Evolutionary conservation across 2,329 filamentous ascomycete species (phyloP).

Genomic region (Fusarium udum): DNA sequence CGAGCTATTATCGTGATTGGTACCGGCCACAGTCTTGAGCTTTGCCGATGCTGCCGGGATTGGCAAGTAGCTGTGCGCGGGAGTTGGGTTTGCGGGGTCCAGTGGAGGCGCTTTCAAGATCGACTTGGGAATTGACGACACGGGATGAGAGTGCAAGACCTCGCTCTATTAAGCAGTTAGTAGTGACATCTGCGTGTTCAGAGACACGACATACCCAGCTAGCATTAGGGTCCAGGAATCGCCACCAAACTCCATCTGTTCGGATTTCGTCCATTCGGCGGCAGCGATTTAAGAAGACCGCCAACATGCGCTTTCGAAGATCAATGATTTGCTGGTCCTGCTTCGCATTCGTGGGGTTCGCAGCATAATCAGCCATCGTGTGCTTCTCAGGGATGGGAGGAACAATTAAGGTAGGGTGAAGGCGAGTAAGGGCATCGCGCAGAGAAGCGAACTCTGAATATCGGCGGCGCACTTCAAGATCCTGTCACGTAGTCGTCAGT

Average conservation of each 20-base stretch:
- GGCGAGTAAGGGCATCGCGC: constrained; percentile 84
- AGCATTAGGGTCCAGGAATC: constrained; percentile 95
- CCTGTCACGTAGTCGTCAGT: constrained; percentile 61
- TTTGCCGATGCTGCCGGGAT: constrained; percentile 87
- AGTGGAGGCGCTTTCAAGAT: constrained; percentile 95
- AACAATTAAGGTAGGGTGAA: constrained; percentile 95
- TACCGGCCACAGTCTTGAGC: constrained; percentile 68
- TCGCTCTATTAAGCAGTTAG: constrained; percentile 72
- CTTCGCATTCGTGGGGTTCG: constrained; percentile 97
- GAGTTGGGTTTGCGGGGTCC: constrained; percentile 89
- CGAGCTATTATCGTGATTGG: constrained; percentile 47
- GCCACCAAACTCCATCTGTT: constrained; percentile 96
- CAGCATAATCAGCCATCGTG: constrained; percentile 97
- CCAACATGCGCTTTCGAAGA: constrained; percentile 93
- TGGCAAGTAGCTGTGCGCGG: constrained; percentile 87
- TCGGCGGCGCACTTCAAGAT: constrained; percentile 91
- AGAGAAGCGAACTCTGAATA: constrained; percentile 98
- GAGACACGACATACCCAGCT: constrained; percentile 79
- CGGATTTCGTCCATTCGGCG: constrained; percentile 90
- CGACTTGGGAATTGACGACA: constrained; percentile 91
- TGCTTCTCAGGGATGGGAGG: constrained; percentile 99
- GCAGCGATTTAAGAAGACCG: constrained; percentile 94
- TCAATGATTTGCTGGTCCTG: constrained; percentile 98
- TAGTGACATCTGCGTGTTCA: background rate
- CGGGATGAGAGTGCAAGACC: constrained; percentile 91